A percentile compares a stretch with the other conserved stretches of the same genome.
Conservation (phyloP, 2,329 filamentous ascomycete genomes). For the Lasiodiplodia sp. region DNA sequence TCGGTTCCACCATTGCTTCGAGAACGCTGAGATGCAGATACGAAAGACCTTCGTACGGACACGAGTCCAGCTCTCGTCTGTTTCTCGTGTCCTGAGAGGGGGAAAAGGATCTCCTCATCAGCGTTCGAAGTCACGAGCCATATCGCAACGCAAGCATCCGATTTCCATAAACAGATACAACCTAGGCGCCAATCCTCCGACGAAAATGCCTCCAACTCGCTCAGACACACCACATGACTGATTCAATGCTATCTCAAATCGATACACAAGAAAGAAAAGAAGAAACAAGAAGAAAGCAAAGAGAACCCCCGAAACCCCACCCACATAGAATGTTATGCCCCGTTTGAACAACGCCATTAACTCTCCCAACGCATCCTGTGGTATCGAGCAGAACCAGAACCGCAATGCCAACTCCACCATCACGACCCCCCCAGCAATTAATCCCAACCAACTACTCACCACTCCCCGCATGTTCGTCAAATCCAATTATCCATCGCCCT, state of each 20-base stretch:
- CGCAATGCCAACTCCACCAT: neutral
- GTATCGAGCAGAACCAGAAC: constrained; percentile 5
- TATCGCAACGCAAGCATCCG: neutral
- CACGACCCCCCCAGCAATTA: neutral
- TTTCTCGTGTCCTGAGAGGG: neutral
- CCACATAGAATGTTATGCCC: neutral
- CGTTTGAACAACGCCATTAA: neutral
- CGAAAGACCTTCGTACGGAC: neutral
- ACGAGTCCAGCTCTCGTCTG: neutral
- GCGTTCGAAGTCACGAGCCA: neutral
- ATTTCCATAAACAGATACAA: neutral
- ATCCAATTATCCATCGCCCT: constrained; percentile 26
- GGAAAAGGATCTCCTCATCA: neutral
- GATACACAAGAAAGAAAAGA: neutral
- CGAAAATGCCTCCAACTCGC: neutral
- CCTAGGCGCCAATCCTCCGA: neutral
- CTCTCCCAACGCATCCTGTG: neutral
- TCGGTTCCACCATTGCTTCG: neutral
- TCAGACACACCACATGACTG: neutral
- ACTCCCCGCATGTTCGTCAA: neutral
- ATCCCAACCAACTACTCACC: neutral
- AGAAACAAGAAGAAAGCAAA: neutral
- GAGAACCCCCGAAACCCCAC: neutral
- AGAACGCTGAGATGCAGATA: neutral
- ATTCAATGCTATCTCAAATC: neutral